phyloP scores from a whole-genome alignment of 768 basidiomycete genomes.

The Scleroderma citrinum region DNA sequence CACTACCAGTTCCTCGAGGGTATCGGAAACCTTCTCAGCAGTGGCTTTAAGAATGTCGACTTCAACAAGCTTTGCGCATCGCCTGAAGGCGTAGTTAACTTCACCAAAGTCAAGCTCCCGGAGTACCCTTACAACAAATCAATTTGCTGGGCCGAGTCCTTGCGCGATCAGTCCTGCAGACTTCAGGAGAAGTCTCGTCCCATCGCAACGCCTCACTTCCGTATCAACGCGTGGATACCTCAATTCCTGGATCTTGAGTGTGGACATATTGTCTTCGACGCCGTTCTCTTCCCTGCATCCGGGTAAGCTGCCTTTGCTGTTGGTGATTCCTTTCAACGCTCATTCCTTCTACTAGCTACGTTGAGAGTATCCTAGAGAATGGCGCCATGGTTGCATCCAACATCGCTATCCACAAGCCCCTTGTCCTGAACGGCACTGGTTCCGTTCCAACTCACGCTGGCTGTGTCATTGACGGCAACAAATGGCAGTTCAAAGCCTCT shows the following conservation, averaged over 20 bases:
- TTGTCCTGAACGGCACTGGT: conserved; percentile 16
- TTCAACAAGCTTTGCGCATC: conserved; percentile 23
- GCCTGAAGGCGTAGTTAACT: conserved; percentile 13
- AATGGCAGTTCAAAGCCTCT: conserved; percentile 26
- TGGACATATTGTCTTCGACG: conserved; percentile 40
- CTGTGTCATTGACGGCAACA: conserved; percentile 22
- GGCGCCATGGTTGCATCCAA: conserved; percentile 26
- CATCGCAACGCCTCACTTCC: conserved; percentile 30
- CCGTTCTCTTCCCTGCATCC: conserved; percentile 42
- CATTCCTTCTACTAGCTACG: conserved; percentile 13
- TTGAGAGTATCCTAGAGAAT: conserved; percentile 28
- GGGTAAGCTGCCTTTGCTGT: conserved; percentile 30
- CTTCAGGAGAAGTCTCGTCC: conserved; percentile 28
- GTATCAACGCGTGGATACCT: conserved; percentile 32
- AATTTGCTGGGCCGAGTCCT: conserved; percentile 22
- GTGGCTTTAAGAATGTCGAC: conserved; percentile 26
- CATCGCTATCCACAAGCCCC: conserved; percentile 24
- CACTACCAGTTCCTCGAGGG: conserved; percentile 29
- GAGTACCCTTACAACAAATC: conserved; percentile 28
- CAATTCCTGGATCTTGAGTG: conserved; percentile 29
- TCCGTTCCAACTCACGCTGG: conserved; percentile 14
- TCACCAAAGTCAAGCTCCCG: conserved; percentile 22
- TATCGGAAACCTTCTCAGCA: conserved; percentile 24
- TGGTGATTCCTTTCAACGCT: neutral
- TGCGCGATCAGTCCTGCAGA: conserved; percentile 16